These are phyloP conservation scores for Diaporthe caulivora DNA, from an alignment of 2,329 filamentous ascomycete species.

Conservation along the genomic window DNA sequence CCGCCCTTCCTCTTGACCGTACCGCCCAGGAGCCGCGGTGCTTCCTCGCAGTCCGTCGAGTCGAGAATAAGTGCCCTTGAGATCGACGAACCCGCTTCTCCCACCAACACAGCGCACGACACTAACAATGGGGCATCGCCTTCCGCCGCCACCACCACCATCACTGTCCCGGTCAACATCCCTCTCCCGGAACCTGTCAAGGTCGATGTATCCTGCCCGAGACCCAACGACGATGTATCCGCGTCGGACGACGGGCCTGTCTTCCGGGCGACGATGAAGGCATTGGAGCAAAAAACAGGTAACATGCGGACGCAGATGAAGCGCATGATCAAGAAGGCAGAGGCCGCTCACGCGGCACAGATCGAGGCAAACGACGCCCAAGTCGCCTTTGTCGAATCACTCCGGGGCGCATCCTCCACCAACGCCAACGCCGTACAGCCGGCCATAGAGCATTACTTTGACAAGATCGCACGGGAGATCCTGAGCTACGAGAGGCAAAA, in stretches of 20 bases:
- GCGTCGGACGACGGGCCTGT: slow-evolving; percentile 92
- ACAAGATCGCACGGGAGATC: slow-evolving; percentile 95
- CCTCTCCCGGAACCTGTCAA: slow-evolving; percentile 70
- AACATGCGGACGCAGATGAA: slow-evolving; percentile 96
- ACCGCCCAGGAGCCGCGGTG: slow-evolving; percentile 82
- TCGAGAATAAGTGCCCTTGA: slow-evolving; percentile 84
- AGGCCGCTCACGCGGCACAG: slow-evolving; percentile 85
- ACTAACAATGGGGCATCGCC: slow-evolving; percentile 42
- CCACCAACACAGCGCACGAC: slow-evolving; percentile 57
- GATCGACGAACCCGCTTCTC: slow-evolving; percentile 70
- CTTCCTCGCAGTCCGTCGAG: slow-evolving; percentile 89
- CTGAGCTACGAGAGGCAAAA: slow-evolving; percentile 88
- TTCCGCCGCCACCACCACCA: slow-evolving; percentile 8
- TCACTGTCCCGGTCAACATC: slow-evolving; percentile 5
- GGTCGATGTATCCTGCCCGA: slow-evolving; percentile 88
- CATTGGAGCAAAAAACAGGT: slow-evolving; percentile 94
- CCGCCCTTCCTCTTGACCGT: slow-evolving; percentile 80
- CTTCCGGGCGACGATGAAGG: slow-evolving; percentile 96
- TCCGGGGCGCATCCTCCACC: slow-evolving; percentile 88
- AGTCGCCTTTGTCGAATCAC: slow-evolving; percentile 82
- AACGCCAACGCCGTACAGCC: slow-evolving; percentile 98
- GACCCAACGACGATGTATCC: slow-evolving; percentile 86
- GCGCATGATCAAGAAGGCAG: slow-evolving; percentile 93
- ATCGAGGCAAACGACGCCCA: slow-evolving; percentile 88
- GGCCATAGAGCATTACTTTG: slow-evolving; percentile 96